Evolutionary conservation across 306 rosid species (phyloP).

Genomic region (Sophora flavescens): DNA sequence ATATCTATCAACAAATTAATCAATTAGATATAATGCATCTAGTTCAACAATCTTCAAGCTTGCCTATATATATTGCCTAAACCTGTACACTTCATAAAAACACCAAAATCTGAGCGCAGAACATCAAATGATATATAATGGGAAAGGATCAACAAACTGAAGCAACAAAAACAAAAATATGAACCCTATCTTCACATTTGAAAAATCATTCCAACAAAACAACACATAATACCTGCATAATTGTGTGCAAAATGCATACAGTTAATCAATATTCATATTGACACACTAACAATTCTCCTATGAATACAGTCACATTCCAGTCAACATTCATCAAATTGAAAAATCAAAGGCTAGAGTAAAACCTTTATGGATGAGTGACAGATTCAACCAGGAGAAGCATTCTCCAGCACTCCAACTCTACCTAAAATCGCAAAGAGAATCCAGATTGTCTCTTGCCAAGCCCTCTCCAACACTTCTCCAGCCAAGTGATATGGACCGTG

Average conservation of each 20-base stretch:
- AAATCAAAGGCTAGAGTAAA: slow-evolving; percentile 35
- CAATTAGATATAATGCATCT: too few relatives aligned
- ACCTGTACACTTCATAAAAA: slow-evolving; percentile 1
- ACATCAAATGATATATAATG: neutral
- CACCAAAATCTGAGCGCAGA: slow-evolving; percentile 7
- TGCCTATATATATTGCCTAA: too few relatives aligned
- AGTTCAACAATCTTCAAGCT: too few relatives aligned
- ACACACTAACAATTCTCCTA: neutral
- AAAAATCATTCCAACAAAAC: slow-evolving; percentile 15
- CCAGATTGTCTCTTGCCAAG: too few relatives aligned
- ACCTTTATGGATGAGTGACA: slow-evolving; percentile 60
- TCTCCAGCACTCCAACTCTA: slow-evolving; percentile 48
- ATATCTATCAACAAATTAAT: too few relatives aligned
- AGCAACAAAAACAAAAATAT: slow-evolving; percentile 27
- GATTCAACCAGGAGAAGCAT: slow-evolving; percentile 49
- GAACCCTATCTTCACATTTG: slow-evolving; percentile 24
- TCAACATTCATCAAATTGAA: slow-evolving; percentile 38
- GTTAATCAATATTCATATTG: slow-evolving; percentile 3
- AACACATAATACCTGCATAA: slow-evolving; percentile 9
- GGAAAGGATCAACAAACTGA: slow-evolving; percentile 25
- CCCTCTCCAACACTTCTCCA: too few relatives aligned
- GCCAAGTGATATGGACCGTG: too few relatives aligned
- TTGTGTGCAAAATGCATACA: slow-evolving; percentile 12
- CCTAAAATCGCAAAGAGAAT: slow-evolving; percentile 48
- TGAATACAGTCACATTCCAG: slow-evolving; percentile 31